Evolutionary conservation across 805 yeast genomes (phyloP).

Genomic region (Spathaspora sp.): DNA sequence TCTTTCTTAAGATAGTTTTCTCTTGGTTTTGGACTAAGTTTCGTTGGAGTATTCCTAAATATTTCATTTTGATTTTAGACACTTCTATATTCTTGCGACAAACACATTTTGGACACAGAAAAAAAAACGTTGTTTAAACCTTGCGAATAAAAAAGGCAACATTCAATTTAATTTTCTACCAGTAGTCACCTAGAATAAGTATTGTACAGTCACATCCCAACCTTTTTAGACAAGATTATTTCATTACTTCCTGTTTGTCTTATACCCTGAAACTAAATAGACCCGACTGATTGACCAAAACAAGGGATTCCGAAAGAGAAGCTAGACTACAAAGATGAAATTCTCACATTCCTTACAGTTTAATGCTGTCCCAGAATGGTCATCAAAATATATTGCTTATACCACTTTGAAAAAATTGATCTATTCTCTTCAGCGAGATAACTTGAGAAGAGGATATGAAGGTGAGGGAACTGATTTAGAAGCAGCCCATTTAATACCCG

Average conservation of each 20-base stretch:
- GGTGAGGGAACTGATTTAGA: slow-evolving; percentile 15
- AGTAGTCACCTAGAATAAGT: background rate
- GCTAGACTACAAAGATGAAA: slow-evolving; percentile 54
- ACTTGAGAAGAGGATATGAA: slow-evolving; percentile 19
- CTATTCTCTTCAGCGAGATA: slow-evolving; percentile 75
- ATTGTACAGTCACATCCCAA: too few species aligned
- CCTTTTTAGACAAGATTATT: too few species aligned
- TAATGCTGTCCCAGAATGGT: slow-evolving; percentile 98
- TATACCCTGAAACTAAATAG: background rate
- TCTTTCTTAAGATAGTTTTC: background rate
- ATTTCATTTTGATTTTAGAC: background rate
- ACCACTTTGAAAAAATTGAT: slow-evolving; percentile 82
- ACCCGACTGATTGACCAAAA: background rate
- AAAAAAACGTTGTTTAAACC: background rate
- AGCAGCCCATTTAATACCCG: slow-evolving; percentile 6
- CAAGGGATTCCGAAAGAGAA: background rate
- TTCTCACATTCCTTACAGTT: slow-evolving; percentile 93
- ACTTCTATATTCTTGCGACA: background rate
- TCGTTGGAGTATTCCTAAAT: background rate
- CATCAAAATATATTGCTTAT: slow-evolving; percentile 86
- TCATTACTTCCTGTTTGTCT: background rate
- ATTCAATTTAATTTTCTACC: background rate
- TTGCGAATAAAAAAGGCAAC: background rate
- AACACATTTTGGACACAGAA: background rate
- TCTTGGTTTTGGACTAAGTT: too few species aligned